Percentiles rank a stretch among this genome's conserved stretches.
These are phyloP conservation scores for Hypericum perforatum DNA, from an alignment of 345 rosid species.

Conservation along the genomic window DNA sequence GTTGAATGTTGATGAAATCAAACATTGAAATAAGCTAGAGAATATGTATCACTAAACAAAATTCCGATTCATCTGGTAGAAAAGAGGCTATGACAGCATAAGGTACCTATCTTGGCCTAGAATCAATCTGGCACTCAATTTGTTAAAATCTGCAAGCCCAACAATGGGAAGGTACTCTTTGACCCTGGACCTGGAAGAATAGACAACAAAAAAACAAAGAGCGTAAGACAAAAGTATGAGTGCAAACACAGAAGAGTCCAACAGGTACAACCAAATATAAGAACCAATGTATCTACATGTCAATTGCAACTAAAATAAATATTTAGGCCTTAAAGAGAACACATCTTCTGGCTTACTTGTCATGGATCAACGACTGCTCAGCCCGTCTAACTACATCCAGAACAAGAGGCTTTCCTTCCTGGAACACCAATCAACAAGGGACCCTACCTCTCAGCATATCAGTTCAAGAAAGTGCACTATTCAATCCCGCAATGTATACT, in stretches of 20 bases:
- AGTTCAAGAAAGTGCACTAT: too few relatives aligned
- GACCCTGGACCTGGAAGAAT: slow-evolving; percentile 13
- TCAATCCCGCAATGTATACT: too few relatives aligned
- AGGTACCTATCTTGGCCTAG: slow-evolving; percentile 18
- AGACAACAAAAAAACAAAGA: too few relatives aligned
- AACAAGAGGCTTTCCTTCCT: slow-evolving; percentile 83
- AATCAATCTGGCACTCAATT: slow-evolving; percentile 20
- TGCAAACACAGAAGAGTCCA: too few relatives aligned
- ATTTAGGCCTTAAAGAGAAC: too few relatives aligned
- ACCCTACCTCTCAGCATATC: too few relatives aligned
- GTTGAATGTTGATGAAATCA: slow-evolving; percentile 8
- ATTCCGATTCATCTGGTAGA: too few relatives aligned
- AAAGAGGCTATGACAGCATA: neutral
- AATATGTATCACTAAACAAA: neutral
- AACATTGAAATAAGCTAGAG: neutral
- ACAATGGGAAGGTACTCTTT: slow-evolving; percentile 23
- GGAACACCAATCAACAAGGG: neutral
- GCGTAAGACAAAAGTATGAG: too few relatives aligned
- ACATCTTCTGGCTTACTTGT: slow-evolving; percentile 32
- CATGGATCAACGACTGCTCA: slow-evolving; percentile 61
- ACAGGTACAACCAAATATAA: too few relatives aligned
- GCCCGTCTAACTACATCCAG: slow-evolving; percentile 65
- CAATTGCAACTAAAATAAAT: too few relatives aligned
- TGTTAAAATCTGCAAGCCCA: slow-evolving; percentile 22
- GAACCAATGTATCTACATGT: too few relatives aligned